Base-by-base conservation (phyloP, 106 monocot genomes). In the Hemerocallis citrina region DNA sequence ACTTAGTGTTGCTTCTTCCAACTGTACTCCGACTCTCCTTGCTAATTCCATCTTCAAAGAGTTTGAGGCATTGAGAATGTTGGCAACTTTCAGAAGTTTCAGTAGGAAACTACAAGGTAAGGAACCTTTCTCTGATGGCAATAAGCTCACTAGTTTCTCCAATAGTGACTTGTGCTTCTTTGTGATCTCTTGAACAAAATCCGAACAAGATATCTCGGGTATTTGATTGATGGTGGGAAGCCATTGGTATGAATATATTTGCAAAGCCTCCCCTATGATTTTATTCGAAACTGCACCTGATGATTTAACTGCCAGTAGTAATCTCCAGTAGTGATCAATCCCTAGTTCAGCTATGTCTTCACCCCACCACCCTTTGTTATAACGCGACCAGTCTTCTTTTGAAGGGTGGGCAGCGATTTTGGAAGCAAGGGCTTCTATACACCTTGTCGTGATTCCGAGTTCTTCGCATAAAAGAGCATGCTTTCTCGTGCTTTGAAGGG, bases 221-320 rank as follows among this genome's bases (percentile, higher is more conserved):
- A 54, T 32, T 4, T 52, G 10, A 29, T 29, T 52, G 32, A 56
- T 24, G 15, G 40, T 72, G 3, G 74, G 75, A 4, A 88, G 72
- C 88, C 85, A 85, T 27, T 68, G 50, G 43, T 60, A 34, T 1
- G 85, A 69, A 39, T 93, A 89, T 6, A 74, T 51, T 54, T 74
- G 47, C 62, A 93, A 29, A 4, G 85, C 85, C 41, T 79, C 82
- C 5, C 89, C 85, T 28, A 77, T 40, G 30, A 74, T 32, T 59
- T 65, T 73, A n/a, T 59, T 55, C 5, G 81, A 34, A 12, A 85
- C 85, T 5, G 35, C 36, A 1, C 68, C 82, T 6, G 75, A 68
- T 1, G 93, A 76, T 31, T 85, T 88, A 4, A 93, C 79, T 1
- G 77, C 78, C 11, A 77, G 61, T 70, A 93, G 82, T 52, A 93